Evolutionary conservation across 768 basidiomycete genomes (phyloP).

Genomic region (Mycena galericulata): DNA sequence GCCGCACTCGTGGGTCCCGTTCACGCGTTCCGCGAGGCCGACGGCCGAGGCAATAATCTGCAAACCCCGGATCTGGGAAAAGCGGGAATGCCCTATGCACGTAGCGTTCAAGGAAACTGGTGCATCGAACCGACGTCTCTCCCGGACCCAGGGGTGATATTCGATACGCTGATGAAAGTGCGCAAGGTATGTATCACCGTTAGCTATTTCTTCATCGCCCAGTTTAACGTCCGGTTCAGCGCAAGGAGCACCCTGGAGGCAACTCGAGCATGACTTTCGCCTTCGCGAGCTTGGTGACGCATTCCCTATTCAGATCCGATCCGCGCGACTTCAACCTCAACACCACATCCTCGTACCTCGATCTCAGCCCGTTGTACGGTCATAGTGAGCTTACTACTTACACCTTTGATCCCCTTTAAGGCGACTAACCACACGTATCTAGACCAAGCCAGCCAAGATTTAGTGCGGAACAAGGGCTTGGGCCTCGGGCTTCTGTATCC

Average conservation of each 20-base stretch:
- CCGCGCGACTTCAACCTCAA: constrained; percentile 58
- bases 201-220: constrained; percentile 26
- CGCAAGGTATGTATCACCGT: constrained; percentile 49
- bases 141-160: constrained; percentile 70
- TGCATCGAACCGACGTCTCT: constrained; percentile 55
- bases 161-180: constrained; percentile 67
- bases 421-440: neutral
- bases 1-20: constrained; percentile 50
- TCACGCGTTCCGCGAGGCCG: constrained; percentile 56
- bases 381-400: constrained; percentile 46
- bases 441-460: constrained; percentile 53
- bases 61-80: constrained; percentile 60
- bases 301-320: constrained; percentile 67
- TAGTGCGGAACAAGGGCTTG: constrained; percentile 58
- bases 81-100: constrained; percentile 64
- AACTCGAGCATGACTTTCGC: constrained; percentile 76
- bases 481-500: constrained; percentile 66
- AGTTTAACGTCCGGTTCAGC: constrained; percentile 46
- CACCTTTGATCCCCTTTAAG: neutral
- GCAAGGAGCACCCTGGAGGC: constrained; percentile 64
- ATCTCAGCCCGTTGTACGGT: constrained; percentile 69
- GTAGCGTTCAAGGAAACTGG: constrained; percentile 60
- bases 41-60: constrained; percentile 63
- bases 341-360: constrained; percentile 66
- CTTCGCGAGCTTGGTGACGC: constrained; percentile 73